Evolutionary conservation across 805 yeast genomes (phyloP).

Genomic region (Yamadazyma tumulicola): DNA sequence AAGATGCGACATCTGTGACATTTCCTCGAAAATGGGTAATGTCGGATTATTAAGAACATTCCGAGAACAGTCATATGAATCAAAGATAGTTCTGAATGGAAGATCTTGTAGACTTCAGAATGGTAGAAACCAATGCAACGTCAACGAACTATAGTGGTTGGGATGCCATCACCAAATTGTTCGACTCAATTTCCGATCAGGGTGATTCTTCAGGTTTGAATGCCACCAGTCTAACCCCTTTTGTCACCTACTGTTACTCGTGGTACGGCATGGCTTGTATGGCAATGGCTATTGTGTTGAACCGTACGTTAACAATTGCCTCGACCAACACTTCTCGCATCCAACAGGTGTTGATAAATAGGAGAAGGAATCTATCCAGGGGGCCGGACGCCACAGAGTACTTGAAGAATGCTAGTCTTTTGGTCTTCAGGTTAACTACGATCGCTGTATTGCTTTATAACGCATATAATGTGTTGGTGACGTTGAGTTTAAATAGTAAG

Average conservation of each 20-base stretch:
- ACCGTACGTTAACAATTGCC: constrained; percentile 36
- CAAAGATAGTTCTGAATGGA: too few species aligned
- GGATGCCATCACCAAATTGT: constrained; percentile 1
- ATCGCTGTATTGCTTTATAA: constrained; percentile 23
- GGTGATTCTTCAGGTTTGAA: constrained; percentile 4
- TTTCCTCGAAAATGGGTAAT: too few species aligned
- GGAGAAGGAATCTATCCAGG: constrained; percentile 12
- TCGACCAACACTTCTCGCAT: constrained; percentile 26
- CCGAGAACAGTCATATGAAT: too few species aligned
- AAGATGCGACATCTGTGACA: too few species aligned
- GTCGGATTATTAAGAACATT: too few species aligned
- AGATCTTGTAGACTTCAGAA: constrained; percentile 1
- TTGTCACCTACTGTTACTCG: constrained; percentile 31
- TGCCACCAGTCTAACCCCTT: constrained; percentile 7
- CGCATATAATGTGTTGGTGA: constrained; percentile 25
- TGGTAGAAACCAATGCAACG: not conserved
- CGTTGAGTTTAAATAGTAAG: constrained; percentile 24
- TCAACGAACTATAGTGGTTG: not conserved
- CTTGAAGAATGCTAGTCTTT: constrained; percentile 18
- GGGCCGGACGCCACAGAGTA: constrained; percentile 12
- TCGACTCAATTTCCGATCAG: constrained; percentile 7
- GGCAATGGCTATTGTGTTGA: constrained; percentile 35
- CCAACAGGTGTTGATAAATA: constrained; percentile 18
- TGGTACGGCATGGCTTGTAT: constrained; percentile 36
- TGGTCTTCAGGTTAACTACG: constrained; percentile 26